A percentile compares a stretch with the other conserved stretches of the same genome.
phyloP scores from a whole-genome alignment of 345 rosid species.

The Cardamine resedifolia region DNA sequence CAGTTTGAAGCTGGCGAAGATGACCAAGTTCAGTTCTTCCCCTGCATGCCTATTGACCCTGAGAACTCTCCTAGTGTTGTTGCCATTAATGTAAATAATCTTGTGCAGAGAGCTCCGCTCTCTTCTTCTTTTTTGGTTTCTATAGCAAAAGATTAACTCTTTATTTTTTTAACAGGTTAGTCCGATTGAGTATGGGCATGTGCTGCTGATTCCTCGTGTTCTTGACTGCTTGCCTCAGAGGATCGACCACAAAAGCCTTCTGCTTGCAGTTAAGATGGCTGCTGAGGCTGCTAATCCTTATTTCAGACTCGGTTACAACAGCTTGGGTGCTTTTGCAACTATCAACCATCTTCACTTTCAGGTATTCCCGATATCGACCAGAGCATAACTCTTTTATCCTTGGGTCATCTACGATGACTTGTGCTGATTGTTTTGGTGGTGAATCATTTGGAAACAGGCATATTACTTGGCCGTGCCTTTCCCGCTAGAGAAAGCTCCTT shows the following conservation, averaged over 20 bases:
- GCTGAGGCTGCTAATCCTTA: slow-evolving; percentile 80
- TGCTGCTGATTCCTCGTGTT: slow-evolving; percentile 89
- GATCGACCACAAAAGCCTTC: slow-evolving; percentile 84
- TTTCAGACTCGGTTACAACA: slow-evolving; percentile 98
- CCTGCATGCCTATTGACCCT: slow-evolving; percentile 64
- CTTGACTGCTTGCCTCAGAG: slow-evolving; percentile 96
- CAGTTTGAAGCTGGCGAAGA: slow-evolving; percentile 90
- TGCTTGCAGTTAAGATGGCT: slow-evolving; percentile 90
- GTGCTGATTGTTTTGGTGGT: slow-evolving; percentile 12
- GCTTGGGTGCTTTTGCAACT: slow-evolving; percentile 99
- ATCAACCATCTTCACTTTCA: slow-evolving; percentile 99
- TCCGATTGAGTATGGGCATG: slow-evolving; percentile 98
- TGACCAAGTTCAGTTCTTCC: slow-evolving; percentile 68
- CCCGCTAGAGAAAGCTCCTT: slow-evolving; percentile 85
- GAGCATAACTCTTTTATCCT: not conserved
- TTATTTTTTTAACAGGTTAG: slow-evolving; percentile 66
- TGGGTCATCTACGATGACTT: not conserved
- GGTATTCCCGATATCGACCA: slow-evolving; percentile 43
- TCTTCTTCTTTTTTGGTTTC: not conserved
- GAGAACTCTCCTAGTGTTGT: slow-evolving; percentile 86
- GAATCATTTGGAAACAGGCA: slow-evolving; percentile 52
- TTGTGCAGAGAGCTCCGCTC: not conserved
- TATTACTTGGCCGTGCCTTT: slow-evolving; percentile 85
- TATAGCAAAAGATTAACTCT: not conserved
- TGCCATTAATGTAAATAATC: slow-evolving; percentile 80